phyloP scores from a whole-genome alignment of 2,329 filamentous ascomycete species.

The Cladophialophora bantiana region DNA sequence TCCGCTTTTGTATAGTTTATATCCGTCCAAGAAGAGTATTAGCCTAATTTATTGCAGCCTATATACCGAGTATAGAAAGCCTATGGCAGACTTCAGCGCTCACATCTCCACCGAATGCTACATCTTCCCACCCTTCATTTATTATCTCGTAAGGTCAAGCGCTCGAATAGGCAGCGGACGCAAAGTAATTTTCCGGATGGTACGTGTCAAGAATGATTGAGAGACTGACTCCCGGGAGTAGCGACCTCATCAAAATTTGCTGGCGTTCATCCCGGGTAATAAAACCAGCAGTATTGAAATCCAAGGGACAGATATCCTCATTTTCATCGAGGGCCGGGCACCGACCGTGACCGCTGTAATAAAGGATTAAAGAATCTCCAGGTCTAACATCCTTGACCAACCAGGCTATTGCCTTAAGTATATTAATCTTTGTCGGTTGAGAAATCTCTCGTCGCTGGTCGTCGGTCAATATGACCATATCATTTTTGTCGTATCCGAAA shows the following conservation, averaged over 20 bases:
- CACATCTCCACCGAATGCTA: too few species aligned
- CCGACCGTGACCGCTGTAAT: conserved; percentile 82
- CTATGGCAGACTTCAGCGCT: too few species aligned
- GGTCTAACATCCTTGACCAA: conserved; percentile 89
- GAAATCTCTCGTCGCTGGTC: conserved; percentile 98
- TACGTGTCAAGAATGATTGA: conserved; percentile 74
- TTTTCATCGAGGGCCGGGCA: conserved; percentile 76
- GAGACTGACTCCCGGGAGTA: conserved; percentile 80
- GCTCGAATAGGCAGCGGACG: too few species aligned
- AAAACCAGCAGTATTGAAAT: conserved; percentile 72
- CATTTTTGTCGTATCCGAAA: conserved; percentile 91
- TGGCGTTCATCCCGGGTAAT: conserved; percentile 83
- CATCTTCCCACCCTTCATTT: too few species aligned
- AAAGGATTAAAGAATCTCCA: conserved; percentile 96
- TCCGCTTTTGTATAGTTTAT: too few species aligned
- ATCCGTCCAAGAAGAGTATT: too few species aligned
- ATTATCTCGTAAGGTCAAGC: too few species aligned
- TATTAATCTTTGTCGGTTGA: conserved; percentile 94
- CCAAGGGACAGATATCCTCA: conserved; percentile 80
- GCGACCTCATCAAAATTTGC: conserved; percentile 74
- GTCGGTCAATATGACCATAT: conserved; percentile 96
- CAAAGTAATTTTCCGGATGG: conserved; percentile 55
- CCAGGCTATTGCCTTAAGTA: conserved; percentile 96
- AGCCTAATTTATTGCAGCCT: too few species aligned
- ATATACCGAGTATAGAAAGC: too few species aligned